A percentile compares a stretch with the other conserved stretches of the same genome.
Evolutionary conservation across 805 yeast genomes (phyloP).

Genomic region (Yamadazyma phyllophila): DNA sequence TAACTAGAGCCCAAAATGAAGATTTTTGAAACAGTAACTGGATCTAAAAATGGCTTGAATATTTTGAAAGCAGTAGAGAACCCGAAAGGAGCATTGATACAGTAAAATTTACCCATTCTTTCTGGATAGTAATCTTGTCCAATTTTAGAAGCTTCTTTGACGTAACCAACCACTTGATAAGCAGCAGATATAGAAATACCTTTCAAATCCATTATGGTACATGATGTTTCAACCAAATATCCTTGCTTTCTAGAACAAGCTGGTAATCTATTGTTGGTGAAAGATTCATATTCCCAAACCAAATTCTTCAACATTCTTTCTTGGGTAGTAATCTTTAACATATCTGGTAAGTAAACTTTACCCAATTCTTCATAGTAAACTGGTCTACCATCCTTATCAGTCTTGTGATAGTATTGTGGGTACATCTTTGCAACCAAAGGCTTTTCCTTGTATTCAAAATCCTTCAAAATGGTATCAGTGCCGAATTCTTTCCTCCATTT

Average conservation of each 20-base stretch:
- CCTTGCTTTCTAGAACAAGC: constrained; percentile 88
- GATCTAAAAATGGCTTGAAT: constrained; percentile 93
- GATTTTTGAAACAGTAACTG: constrained; percentile 94
- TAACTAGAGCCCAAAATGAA: constrained; percentile 80
- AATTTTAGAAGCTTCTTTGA: constrained; percentile 87
- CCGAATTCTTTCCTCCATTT: constrained; percentile 89
- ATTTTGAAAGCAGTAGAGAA: constrained; percentile 90
- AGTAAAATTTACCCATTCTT: constrained; percentile 97
- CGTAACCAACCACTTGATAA: constrained; percentile 80
- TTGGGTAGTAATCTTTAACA: constrained; percentile 91
- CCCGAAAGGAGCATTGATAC: constrained; percentile 96
- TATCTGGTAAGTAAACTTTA: constrained; percentile 79
- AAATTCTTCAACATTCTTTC: constrained; percentile 94
- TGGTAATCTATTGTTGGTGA: constrained; percentile 79
- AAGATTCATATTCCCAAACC: constrained; percentile 97
- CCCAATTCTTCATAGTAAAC: constrained; percentile 94
- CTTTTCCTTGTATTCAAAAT: constrained; percentile 92
- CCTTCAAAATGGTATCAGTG: constrained; percentile 78
- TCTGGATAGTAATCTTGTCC: constrained; percentile 99
- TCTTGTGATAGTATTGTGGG: constrained; percentile 97
- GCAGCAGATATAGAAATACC: constrained; percentile 87
- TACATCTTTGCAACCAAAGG: constrained; percentile 83
- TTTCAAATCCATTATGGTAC: constrained; percentile 93
- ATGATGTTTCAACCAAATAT: constrained; percentile 84
- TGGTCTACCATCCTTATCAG: constrained; percentile 96